Base-by-base conservation (phyloP, 2,329 filamentous ascomycete species). In the Neoarthrinium moseri region DNA sequence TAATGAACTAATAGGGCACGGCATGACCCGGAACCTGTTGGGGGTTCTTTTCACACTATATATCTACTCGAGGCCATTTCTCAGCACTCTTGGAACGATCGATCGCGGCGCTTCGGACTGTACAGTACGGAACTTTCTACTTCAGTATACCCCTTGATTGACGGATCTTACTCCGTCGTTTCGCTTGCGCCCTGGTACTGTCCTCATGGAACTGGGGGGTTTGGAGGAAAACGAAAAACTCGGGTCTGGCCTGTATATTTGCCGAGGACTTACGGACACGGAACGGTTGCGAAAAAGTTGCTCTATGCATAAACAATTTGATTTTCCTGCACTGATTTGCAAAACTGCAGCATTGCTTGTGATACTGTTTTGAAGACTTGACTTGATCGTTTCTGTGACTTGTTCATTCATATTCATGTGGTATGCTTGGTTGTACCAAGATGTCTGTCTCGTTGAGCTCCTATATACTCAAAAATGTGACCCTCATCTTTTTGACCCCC, bases 71-170 rank as follows among this genome's bases (percentile, higher is more conserved):
- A 18, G 41, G 23, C 13, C 32, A 44, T 36, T 18, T 20, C 17
- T 30, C 27, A 26, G 36, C 23, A 33, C n/a, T n/a, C n/a, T n/a
- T 21, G n/a, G 12, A n/a, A 11, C 33, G 39, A 34, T 29, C 20
- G 26, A 43, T 11, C 10, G 17, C 32, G 30, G 32, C 32, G 41
- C 29, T 24, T 34, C 17, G 22, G 41, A 13, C 22, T 46, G 43
- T 46, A 46, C 27, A 46, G 24, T 46, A 39, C 11, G 35, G 27
- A 40, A 20, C 17, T 17, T 18, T 18, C 22, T 30, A 30, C 33
- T 40, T 40, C 21, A 36, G 20, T 23, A 46, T 46, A 46, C 43
- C 43, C 43, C 15, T 32, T 22, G n/a, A 40, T 15, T 10, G 27
- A 7, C 26, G 12, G 21, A 20, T 13, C n/a, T 35, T 21, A 17